Evolutionary conservation across 768 basidiomycete species (phyloP).

Genomic region (button mushroom (Agaricus bisporus)): DNA sequence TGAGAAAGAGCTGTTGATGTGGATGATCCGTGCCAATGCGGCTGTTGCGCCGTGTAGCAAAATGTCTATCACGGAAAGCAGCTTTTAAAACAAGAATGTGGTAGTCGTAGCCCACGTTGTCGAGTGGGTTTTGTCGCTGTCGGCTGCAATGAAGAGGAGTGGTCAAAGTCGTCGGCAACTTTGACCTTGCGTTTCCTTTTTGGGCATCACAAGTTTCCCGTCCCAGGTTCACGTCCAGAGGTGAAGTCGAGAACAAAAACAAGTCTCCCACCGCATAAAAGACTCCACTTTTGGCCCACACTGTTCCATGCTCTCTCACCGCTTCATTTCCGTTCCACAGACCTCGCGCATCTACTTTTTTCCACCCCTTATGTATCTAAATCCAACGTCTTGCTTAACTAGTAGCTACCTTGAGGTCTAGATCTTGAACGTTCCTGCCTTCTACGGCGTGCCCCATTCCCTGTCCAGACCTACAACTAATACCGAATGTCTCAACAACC

Average conservation of each 20-base stretch:
- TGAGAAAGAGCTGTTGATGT: constrained; percentile 8
- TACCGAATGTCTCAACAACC: background rate
- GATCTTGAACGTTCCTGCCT: background rate
- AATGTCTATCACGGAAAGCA: background rate
- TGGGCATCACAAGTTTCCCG: background rate
- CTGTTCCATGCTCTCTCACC: background rate
- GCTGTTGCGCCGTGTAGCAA: background rate
- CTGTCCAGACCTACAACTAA: background rate
- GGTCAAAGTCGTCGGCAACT: constrained; percentile 2
- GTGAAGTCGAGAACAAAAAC: background rate
- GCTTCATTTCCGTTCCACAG: constrained; percentile 4
- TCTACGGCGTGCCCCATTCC: background rate
- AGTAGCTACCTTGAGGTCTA: background rate
- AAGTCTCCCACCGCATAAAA: background rate
- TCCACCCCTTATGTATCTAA: background rate
- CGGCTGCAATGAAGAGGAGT: background rate
- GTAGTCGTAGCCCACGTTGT: background rate
- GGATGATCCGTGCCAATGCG: constrained; percentile 5
- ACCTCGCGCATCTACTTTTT: background rate
- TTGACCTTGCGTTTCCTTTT: constrained; percentile 7
- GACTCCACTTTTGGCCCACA: background rate
- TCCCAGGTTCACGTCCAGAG: background rate
- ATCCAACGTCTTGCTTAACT: background rate
- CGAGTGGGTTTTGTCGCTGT: background rate
- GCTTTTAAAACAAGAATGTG: background rate